Base-by-base conservation (phyloP, 768 basidiomycete species). In the Kwoniella sp. region DNA sequence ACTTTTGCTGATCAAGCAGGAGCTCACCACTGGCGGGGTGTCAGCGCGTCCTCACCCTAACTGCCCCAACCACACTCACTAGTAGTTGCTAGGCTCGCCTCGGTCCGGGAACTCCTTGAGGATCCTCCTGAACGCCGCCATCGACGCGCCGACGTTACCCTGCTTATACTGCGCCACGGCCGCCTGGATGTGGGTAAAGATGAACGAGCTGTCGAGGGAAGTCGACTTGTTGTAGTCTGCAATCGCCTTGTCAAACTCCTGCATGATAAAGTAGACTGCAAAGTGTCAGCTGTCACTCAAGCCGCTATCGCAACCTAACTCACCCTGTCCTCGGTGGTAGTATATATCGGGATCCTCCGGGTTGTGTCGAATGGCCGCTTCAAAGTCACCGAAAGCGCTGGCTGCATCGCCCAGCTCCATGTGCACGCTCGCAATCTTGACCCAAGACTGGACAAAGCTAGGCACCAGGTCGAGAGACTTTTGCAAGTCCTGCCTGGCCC, bases 261-360 rank as follows among this genome's bases (percentile, higher is more conserved):
- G 86, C 80, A 91, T 88, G 72, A 98, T 93, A 78, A 98, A 99
- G 73, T 88, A 79, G 32, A 98, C 92, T 89, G 54, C 10, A 26
- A 23, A 46, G 17, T 29, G 27, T 41, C 31, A 49, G 33, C n/a
- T 22, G 6, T 28, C 26, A 19, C 43, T 20, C 23, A 10, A 11
- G 15, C 5, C 5, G 19, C 32, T 26, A 42, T 10, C 10, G 9
- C 3, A 25, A 32, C 11, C 36, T 14, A 23, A 64, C 79, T 41
- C 42, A 87, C 88, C 88, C 79, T 99, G 95, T 38, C 93, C 95
- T 62, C 92, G 89, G 73, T 99, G 95, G 76, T 99, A 99, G 78
- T 89, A 98, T 50, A 95, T 89, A 74, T 98, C 93, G 0, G 93
- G 85, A 75, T 98, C 92, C 41, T 83, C 77, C 5, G 84, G 77